Percentiles rank a stretch among this genome's conserved stretches.
These are phyloP conservation scores for Phytophthora pini DNA, from an alignment of 352 stramenopile species.

Conservation along the genomic window DNA sequence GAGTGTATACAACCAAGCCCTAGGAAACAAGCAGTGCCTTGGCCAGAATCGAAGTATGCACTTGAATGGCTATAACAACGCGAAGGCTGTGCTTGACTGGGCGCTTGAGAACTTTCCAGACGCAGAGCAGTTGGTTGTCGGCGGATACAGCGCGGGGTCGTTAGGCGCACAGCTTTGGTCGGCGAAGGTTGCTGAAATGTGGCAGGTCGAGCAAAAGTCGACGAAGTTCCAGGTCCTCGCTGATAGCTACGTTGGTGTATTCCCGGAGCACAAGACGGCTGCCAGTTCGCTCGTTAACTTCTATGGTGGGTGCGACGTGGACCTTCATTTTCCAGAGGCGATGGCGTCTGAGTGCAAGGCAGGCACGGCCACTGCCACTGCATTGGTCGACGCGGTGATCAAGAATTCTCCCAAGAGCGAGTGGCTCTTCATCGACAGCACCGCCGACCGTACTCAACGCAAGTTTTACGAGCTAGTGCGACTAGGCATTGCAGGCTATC, in stretches of 20 bases:
- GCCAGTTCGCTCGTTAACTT: slow-evolving; percentile 52
- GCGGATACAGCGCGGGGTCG: slow-evolving; percentile 57
- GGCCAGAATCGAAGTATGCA: slow-evolving; percentile 44
- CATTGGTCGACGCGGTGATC: slow-evolving; percentile 44
- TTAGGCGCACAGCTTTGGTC: slow-evolving; percentile 52
- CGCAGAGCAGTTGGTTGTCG: slow-evolving; percentile 54
- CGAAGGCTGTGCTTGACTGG: slow-evolving; percentile 61
- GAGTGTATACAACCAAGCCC: slow-evolving; percentile 35
- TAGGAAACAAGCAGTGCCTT: slow-evolving; percentile 44
- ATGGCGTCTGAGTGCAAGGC: slow-evolving; percentile 40
- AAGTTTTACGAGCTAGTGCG: slow-evolving; percentile 54
- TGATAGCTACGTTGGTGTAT: slow-evolving; percentile 61
- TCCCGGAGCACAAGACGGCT: slow-evolving; percentile 37
- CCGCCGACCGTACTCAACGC: slow-evolving; percentile 51
- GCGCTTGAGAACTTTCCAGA: slow-evolving; percentile 58
- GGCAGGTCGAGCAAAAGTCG: slow-evolving; percentile 49
- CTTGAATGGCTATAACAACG: slow-evolving; percentile 66
- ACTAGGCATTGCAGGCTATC: slow-evolving; percentile 47
- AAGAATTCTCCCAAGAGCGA: slow-evolving; percentile 32
- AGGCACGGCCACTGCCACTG: slow-evolving; percentile 27
- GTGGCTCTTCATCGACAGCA: slow-evolving; percentile 64
- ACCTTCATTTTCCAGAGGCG: slow-evolving; percentile 30
- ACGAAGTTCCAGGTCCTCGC: slow-evolving; percentile 51
- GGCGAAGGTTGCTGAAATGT: slow-evolving; percentile 46
- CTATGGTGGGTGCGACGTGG: slow-evolving; percentile 49